These are phyloP conservation scores for Zymoseptoria pseudotritici DNA, from an alignment of 2,329 filamentous ascomycete species.

Conservation along the genomic window DNA sequence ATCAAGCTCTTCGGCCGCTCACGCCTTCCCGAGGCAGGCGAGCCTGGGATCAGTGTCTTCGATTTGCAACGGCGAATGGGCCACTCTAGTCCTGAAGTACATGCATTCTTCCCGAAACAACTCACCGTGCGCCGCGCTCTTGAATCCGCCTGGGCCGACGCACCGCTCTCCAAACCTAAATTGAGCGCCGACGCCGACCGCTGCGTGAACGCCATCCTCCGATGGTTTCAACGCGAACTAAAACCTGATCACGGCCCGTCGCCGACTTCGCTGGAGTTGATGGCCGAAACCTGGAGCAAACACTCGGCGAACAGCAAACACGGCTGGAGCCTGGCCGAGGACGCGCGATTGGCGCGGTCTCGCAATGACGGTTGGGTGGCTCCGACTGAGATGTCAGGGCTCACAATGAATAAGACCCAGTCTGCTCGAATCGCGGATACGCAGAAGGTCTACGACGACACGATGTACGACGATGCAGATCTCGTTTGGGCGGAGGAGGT, in stretches of 20 bases:
- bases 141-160: constrained; percentile 85
- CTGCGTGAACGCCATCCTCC: constrained; percentile 61
- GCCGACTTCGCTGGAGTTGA: not conserved
- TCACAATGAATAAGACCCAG: not conserved
- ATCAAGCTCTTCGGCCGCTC: constrained; percentile 78
- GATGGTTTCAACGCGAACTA: constrained; percentile 74
- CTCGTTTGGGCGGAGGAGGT: constrained; percentile 59
- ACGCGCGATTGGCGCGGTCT: not conserved
- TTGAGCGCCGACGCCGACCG: constrained; percentile 51
- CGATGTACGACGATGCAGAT: constrained; percentile 21
- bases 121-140: constrained; percentile 67
- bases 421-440: constrained; percentile 6
- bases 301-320: not conserved
- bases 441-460: constrained; percentile 6
- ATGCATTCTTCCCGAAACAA: constrained; percentile 79
- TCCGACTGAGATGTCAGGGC: too few species aligned
- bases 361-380: too few species aligned
- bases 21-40: constrained; percentile 65
- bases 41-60: constrained; percentile 77
- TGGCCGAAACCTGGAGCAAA: not conserved
- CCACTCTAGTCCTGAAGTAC: constrained; percentile 88
- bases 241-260: constrained; percentile 41
- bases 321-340: not conserved
- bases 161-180: constrained; percentile 64
- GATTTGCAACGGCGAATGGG: constrained; percentile 86